Base-by-base conservation (phyloP, 83 land plant species). In the Larix sibirica region DNA sequence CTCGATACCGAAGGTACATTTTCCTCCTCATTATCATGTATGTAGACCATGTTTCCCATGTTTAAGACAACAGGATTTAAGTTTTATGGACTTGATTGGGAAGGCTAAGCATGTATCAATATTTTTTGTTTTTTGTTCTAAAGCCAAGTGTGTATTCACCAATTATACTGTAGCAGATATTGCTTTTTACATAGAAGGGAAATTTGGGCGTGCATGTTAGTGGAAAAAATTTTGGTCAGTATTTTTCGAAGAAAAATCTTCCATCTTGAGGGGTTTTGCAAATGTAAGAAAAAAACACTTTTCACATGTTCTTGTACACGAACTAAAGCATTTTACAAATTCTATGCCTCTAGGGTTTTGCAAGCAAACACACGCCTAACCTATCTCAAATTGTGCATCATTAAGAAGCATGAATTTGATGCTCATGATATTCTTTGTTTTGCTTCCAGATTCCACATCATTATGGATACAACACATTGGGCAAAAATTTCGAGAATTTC, bases 391-490 rank as follows among this genome's bases (percentile, higher is more conserved):
- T 26, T 69, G n/a, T 24, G 33, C 2, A n/a, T n/a, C n/a, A n/a
- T n/a, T n/a, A n/a, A n/a, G n/a, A n/a, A n/a, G n/a, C n/a, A n/a
- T n/a, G n/a, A n/a, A n/a, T n/a, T 69, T 69, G 36, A 38, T 50
- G 28, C 80, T 24, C 4, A 54, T 73, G 12, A 6, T 40, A 17
- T 17, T 4, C 3, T 60, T 58, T 64, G 20, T 84, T 59, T n/a
- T 38, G 24, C 77, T 42, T 60, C 62, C 74, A 87, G 89, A 62
- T 38, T 85, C 89, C 65, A 84, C 87, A 38, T 62, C 89, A 20
- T 70, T 83, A 65, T 80, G 89, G 87, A 76, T 87, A 6, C 89
- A 87, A 14, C 80, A 84, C 40, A 85, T 87, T 81, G 89, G 87
- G n/a, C 80, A 84, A 62, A 87, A 84, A 75, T 87, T 87, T 50